Evolutionary conservation across 2,329 filamentous ascomycete species (phyloP), one percentile per base, ranked within the genome.

Genomic region (Fusarium sp.): DNA sequence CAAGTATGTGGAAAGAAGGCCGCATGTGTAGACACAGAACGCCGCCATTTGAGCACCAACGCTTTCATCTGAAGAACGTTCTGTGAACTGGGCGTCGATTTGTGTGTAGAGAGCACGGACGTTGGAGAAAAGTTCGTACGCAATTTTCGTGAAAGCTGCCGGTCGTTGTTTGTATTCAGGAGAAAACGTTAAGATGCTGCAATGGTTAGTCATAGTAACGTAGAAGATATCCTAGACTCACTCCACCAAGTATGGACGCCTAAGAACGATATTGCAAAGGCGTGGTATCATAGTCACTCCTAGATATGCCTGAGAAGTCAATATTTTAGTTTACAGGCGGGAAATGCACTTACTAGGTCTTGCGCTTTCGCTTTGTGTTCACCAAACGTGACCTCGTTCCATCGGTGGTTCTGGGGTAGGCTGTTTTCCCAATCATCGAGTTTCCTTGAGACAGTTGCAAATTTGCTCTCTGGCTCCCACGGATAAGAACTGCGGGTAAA

Each of bases 11-110:
- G 85, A 82, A 58, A 87, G 81, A 25, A 87, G 78, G 16, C 84
- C 85, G 65, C 85, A 87, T n/a, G 81, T 85, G 54, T 87, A 87
- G 15, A 87, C 84, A 58, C 84, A 85, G 68, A 87, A 87, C 2
- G 84, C 84, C 18, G 85, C 82, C 80, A 87, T 87, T 71, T 87
- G 85, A 4, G 84, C 84, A 3, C 85, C 85, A 18, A 86, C 81
- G 38, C 83, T 83, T 65, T 86, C 84, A 32, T 85, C 82, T 0
- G 80, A 77, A 2, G 81, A 77, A 8, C 83, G 80, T 7, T 81
- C 79, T 16, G 81, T 81, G 62, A 86, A 87, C 58, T 87, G 85
- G 7, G 83, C 82, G 48, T 85, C 81, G 18, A 87, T 82, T 63
- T 87, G 85, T 48, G 85, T 80, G 63, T 83, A 86, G 6, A 87